These are phyloP conservation scores for Corylus heterophylla DNA, from an alignment of 306 rosid genomes.

Conservation along the genomic window DNA sequence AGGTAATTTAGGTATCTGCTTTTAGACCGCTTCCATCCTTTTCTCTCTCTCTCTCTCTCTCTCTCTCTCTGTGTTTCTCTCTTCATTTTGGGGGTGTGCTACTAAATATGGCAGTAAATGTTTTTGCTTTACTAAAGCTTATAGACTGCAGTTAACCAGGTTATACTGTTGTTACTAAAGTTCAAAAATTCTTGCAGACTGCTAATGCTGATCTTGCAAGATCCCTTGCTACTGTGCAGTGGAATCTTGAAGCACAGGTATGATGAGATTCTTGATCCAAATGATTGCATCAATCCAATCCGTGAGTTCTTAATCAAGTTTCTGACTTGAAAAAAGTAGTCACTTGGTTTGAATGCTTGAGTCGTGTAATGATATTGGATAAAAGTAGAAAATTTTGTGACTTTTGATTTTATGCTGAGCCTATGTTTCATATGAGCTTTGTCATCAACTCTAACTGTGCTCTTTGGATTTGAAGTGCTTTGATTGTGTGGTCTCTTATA, in stretches of 20 bases:
- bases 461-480: not conserved
- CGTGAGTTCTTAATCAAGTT: not conserved
- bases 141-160: conserved; percentile 25
- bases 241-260: conserved; percentile 94
- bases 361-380: not conserved
- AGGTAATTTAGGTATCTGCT: conserved; percentile 8
- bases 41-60: conserved; percentile 4
- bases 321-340: not conserved
- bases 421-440: not conserved
- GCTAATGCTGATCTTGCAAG: conserved; percentile 91
- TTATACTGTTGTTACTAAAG: conserved; percentile 35
- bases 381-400: not conserved
- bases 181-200: conserved; percentile 68
- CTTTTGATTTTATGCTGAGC: not conserved
- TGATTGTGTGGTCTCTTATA: not conserved
- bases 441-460: not conserved
- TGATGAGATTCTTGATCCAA: conserved; percentile 36
- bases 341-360: conserved; percentile 10
- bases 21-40: not conserved
- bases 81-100: not conserved
- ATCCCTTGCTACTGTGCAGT: conserved; percentile 78
- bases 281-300: conserved; percentile 14
- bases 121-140: conserved; percentile 15
- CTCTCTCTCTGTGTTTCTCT: not conserved
- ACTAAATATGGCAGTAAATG: conserved; percentile 19